Evolutionary conservation across 2,329 filamentous ascomycete species (phyloP).

Genomic region (Blastomyces gilchristii): DNA sequence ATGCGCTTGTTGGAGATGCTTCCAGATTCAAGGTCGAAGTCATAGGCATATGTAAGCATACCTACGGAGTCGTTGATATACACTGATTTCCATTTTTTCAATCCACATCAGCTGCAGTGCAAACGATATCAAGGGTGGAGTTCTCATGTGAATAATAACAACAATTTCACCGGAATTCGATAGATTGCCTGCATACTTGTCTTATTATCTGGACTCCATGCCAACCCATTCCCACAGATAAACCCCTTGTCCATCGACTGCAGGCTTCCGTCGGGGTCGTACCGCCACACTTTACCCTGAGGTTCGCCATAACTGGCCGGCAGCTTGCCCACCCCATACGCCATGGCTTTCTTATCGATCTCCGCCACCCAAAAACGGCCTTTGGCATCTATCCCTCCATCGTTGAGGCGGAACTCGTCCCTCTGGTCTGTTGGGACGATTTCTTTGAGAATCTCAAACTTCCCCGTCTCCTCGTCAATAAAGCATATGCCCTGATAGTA

Average conservation of each 20-base stretch:
- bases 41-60: conserved; percentile 60
- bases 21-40: conserved; percentile 57
- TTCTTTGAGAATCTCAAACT: conserved; percentile 28
- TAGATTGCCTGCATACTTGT: conserved; percentile 35
- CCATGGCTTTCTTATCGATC: conserved; percentile 51
- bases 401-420: conserved; percentile 54
- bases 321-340: conserved; percentile 24
- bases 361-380: conserved; percentile 63
- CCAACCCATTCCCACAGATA: conserved; percentile 69
- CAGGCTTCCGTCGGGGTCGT: conserved; percentile 48
- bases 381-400: conserved; percentile 69
- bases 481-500: conserved; percentile 32
- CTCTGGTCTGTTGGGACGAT: conserved; percentile 26
- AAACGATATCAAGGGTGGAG: background rate
- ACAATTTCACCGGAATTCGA: conserved; percentile 5
- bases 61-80: conserved; percentile 75
- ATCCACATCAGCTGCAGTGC: background rate
- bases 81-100: conserved; percentile 36
- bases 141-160: conserved; percentile 18
- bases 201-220: conserved; percentile 63
- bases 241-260: conserved; percentile 53
- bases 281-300: conserved; percentile 20
- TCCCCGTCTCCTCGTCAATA: conserved; percentile 29
- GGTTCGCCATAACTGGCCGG: conserved; percentile 23
- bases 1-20: conserved; percentile 56